A percentile compares a stretch with the other conserved stretches of the same genome.
These are phyloP conservation scores for Ajuga chamaepitys DNA, from an alignment of 257 asterid genomes.

Conservation along the genomic window DNA sequence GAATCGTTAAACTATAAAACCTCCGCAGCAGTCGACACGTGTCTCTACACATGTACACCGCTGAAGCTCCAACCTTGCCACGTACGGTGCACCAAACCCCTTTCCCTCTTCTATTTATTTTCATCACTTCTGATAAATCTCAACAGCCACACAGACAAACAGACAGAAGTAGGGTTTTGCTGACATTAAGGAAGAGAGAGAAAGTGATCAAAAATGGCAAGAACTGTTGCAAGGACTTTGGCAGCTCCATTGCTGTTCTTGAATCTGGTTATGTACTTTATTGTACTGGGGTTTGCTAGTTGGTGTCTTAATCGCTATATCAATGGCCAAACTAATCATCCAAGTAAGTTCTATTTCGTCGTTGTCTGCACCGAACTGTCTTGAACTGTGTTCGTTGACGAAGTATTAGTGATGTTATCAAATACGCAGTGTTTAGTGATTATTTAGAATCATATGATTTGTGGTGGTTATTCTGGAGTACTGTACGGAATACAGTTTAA, in stretches of 20 bases:
- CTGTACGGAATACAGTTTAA: no score
- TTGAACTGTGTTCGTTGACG: no score
- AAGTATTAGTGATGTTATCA: no score
- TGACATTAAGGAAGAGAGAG: background rate
- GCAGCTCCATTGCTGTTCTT: conserved; percentile 79
- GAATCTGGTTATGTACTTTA: conserved; percentile 62
- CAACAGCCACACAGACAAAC: no score
- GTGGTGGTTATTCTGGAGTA: no score
- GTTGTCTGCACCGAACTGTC: background rate
- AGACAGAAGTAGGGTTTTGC: background rate
- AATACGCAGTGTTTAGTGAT: no score
- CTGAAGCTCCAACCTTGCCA: conserved; percentile 19
- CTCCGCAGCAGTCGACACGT: conserved; percentile 17
- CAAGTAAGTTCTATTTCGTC: conserved; percentile 33
- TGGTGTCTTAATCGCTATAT: conserved; percentile 75
- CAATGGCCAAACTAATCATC: conserved; percentile 78
- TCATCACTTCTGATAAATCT: background rate
- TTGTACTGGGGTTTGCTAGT: conserved; percentile 75
- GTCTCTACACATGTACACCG: conserved; percentile 29
- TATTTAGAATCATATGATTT: no score
- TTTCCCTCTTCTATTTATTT: background rate
- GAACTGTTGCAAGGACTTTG: conserved; percentile 58
- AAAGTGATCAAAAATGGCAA: conserved; percentile 68
- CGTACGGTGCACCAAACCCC: conserved; percentile 15
- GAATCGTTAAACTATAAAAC: background rate